phyloP scores from a whole-genome alignment of 257 asterid genomes.

The Solanum paucissectum region DNA sequence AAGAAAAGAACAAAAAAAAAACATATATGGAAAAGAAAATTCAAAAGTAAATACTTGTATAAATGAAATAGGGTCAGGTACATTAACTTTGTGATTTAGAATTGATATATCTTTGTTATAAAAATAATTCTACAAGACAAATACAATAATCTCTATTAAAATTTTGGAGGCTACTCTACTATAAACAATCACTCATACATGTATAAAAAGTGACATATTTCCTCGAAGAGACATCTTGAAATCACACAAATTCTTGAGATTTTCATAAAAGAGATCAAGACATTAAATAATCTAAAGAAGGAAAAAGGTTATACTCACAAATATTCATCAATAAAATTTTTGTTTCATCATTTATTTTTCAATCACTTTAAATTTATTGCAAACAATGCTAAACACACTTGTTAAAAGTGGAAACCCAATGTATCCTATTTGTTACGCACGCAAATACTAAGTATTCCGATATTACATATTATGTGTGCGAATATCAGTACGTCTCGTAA shows the following conservation, averaged over 20 bases:
- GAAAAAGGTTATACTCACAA: not conserved
- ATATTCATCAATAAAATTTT: not conserved
- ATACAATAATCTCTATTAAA: too few relatives aligned
- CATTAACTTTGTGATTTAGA: too few relatives aligned
- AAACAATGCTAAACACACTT: not conserved
- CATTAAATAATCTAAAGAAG: not conserved
- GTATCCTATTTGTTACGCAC: not conserved
- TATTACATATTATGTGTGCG: rapidly evolving
- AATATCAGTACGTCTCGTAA: too few relatives aligned
- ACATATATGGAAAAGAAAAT: not conserved
- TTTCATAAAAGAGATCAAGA: not conserved
- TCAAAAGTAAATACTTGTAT: too few relatives aligned
- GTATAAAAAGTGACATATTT: too few relatives aligned
- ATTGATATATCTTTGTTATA: too few relatives aligned
- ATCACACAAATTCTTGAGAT: not conserved
- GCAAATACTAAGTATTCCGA: not conserved
- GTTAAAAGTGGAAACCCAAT: not conserved
- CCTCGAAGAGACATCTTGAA: too few relatives aligned
- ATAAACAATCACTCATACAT: not conserved
- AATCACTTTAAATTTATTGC: not conserved
- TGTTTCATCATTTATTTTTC: not conserved
- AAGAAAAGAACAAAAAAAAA: too few relatives aligned
- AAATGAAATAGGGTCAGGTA: too few relatives aligned
- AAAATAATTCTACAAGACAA: too few relatives aligned
- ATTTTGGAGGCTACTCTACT: too few relatives aligned